A percentile compares a stretch with the other conserved stretches of the same genome.
These are phyloP conservation scores for Cercospora zeae-maydis DNA, from an alignment of 2,329 filamentous ascomycete species.

Conservation along the genomic window DNA sequence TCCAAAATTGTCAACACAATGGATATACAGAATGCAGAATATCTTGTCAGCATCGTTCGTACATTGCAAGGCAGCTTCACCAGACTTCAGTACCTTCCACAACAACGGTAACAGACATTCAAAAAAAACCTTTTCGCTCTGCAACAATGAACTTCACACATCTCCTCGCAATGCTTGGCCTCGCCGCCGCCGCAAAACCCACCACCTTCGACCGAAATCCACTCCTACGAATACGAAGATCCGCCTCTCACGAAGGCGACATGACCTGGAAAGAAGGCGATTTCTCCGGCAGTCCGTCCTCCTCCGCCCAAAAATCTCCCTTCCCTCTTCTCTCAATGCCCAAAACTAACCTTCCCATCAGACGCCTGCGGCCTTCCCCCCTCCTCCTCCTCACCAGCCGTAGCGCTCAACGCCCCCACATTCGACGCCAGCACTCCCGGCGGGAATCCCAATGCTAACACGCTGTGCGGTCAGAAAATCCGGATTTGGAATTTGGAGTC, in stretches of 20 bases:
- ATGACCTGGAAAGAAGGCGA: constrained; percentile 1
- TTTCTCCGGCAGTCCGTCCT: neutral
- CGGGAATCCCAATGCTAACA: neutral
- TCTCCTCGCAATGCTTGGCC: neutral
- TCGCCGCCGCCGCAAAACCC: neutral
- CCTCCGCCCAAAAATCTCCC: neutral
- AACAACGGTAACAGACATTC: neutral
- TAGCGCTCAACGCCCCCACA: neutral
- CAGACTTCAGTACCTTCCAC: neutral
- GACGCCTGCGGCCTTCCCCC: neutral
- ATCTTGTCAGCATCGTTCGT: neutral
- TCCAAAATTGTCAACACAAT: neutral
- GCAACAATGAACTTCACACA: neutral
- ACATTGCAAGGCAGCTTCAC: neutral
- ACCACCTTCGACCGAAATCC: neutral
- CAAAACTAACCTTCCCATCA: neutral
- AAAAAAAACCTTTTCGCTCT: neutral
- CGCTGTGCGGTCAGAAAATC: neutral
- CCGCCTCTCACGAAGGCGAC: neutral
- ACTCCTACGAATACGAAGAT: too few relatives aligned
- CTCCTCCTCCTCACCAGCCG: neutral
- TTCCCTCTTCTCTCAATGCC: neutral
- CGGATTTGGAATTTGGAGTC: neutral
- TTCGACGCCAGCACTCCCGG: neutral
- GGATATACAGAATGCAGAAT: neutral